Evolutionary conservation across 2,329 filamentous ascomycete genomes (phyloP), one percentile per base, ranked within the genome.

Genomic region (Chrysoporthe cubensis): DNA sequence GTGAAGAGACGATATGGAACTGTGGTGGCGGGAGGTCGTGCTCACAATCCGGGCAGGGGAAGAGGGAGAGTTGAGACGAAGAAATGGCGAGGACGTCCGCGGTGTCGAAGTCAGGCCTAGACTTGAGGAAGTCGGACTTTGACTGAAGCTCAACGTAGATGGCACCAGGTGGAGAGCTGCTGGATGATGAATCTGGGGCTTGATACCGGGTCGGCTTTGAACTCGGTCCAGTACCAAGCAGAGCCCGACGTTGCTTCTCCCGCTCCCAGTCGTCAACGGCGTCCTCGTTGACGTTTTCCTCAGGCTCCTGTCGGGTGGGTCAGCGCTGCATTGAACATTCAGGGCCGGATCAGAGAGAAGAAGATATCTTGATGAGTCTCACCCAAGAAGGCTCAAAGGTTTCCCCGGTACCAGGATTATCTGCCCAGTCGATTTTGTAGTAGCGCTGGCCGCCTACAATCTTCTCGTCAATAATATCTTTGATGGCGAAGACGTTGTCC

Each of bases 371-470:
- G 50, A 9, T 40, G 52, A 44, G 4, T 40, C 34, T 40, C 79
- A 84, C 86, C 88, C 88, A 90, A 60, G 78, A 83, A 11, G 82
- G 82, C 3, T 76, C 66, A 73, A 83, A 89, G 1, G 70, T 68
- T 69, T 82, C 74, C 21, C 84, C 85, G 50, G 84, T 86, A 2
- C 71, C 69, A n/a, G 80, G 76, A 72, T 88, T 77, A 68, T 84
- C 81, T 60, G 80, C 82, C 88, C 88, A 90, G 72, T 88, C 82
- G 64, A 90, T 82, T 3, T 80, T 74, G 71, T 88, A 90, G n/a
- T 79, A 70, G 13, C 74, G 74, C 34, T 72, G 73, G 13, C 78
- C 74, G 42, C 71, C 66, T 26, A 72, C 66, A 4, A 44, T 16
- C 68, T 76, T 79, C 75, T 82, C 79, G 62, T 74, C 75, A 14